A percentile compares a stretch with the other conserved stretches of the same genome.
These are phyloP conservation scores for Allomyces macrogynus DNA, from an alignment of 192 early-diverging fungal species.

Conservation along the genomic window DNA sequence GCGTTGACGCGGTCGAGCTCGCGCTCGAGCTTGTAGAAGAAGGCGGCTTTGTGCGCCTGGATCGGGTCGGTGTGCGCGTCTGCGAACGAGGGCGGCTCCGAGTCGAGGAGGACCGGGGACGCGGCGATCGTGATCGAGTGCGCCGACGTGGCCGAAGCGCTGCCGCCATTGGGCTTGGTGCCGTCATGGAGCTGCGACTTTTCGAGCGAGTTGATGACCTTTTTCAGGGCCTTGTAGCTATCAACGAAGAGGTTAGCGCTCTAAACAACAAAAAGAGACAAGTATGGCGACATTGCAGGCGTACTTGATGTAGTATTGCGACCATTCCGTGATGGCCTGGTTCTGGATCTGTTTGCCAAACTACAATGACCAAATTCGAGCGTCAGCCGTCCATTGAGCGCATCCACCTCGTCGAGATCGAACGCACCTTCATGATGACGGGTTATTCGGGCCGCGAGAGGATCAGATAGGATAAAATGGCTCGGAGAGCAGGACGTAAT, in stretches of 20 bases:
- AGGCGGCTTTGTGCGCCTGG: conserved; percentile 76
- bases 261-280: too few species aligned
- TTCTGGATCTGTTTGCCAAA: conserved; percentile 96
- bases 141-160: conserved; percentile 1
- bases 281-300: too few species aligned
- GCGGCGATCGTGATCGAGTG: conserved; percentile 18
- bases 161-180: conserved; percentile 1
- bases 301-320: conserved; percentile 86
- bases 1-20: conserved; percentile 96
- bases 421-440: too few species aligned
- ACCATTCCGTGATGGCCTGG: conserved; percentile 81
- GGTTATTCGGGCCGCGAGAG: too few species aligned
- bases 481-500: too few species aligned
- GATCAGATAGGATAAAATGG: too few species aligned
- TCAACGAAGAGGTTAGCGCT: too few species aligned
- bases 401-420: too few species aligned
- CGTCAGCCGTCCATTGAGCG: too few species aligned
- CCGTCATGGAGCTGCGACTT: too few species aligned
- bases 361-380: conserved; percentile 15
- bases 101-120: conserved; percentile 15
- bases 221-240: conserved; percentile 68
- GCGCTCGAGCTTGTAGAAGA: conserved; percentile 94
- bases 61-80: conserved; percentile 14
- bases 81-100: conserved; percentile 20
- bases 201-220: conserved; percentile 59